Base-by-base conservation (phyloP, 495 filamentous ascomycete species). In the Neurospora cerealis region DNA sequence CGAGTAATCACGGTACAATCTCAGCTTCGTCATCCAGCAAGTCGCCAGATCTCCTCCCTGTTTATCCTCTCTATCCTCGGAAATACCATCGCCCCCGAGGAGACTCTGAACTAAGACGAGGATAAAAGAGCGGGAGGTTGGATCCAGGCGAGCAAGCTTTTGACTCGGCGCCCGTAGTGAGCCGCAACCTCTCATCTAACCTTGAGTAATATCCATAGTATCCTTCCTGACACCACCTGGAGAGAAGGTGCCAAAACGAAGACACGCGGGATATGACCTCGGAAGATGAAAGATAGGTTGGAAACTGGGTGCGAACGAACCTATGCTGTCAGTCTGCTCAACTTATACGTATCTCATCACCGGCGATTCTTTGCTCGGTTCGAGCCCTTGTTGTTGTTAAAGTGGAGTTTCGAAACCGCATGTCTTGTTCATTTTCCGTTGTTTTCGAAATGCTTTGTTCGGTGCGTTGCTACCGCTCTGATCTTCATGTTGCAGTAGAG, bases 1-100 rank as follows among this genome's bases (percentile, higher is more conserved):
- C 92, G 92, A 93, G 92, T 94, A 87, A 88, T 91, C 84, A 93
- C 91, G 92, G 92, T 94, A 87, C 89, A 88, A 89, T 93, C 92
- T 94, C 92, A 94, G 92, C 92, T 88, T 93, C 88, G 81, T 88
- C 80, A 15, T 86, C 78, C 75, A 72, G 28, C 82, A 82, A 74
- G 72, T 46, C 73, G 40, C 71, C 42, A 74, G 77, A 72, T 83
- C 75, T 81, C 79, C 82, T 74, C 74, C 73, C 73, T 74, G n/a
- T 46, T 32, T 36, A 76, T 70, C 72, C 76, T 81, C 78, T 79
- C 77, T 54, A 77, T 73, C 74, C 54, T 36, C 54, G 28, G 13
- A 17, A 66, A 32, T 36, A 66, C 54, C 54, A 66, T 34, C 28
- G 15, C 32, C 21, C 40, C 24, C 37, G 15, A 17, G 41, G 34